Evolutionary conservation across 2,329 filamentous ascomycete species (phyloP).

Genomic region (Aspergillus sp.): DNA sequence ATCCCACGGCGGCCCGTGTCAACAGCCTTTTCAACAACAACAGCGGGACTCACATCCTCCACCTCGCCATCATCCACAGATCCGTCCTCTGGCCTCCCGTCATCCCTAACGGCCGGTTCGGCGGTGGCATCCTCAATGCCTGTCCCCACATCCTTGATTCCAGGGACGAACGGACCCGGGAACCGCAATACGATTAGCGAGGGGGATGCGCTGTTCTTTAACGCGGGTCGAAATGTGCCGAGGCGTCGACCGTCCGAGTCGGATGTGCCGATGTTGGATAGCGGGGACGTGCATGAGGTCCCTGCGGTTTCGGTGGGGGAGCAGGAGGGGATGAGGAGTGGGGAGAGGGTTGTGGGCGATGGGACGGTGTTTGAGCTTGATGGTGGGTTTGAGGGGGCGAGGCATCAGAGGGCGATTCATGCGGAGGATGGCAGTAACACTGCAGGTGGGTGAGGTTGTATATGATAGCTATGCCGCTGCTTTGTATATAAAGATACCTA

Average conservation of each 20-base stretch:
- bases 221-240: neutral
- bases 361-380: slow-evolving; percentile 21
- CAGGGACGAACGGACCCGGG: neutral
- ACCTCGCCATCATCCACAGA: neutral
- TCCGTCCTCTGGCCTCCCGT: slow-evolving; percentile 5
- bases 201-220: slow-evolving; percentile 13
- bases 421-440: neutral
- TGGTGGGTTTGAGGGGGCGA: slow-evolving; percentile 16
- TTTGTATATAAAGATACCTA: too few species aligned
- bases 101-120: slow-evolving; percentile 11
- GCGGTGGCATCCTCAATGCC: slow-evolving; percentile 1
- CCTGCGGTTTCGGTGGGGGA: slow-evolving; percentile 11
- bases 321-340: neutral
- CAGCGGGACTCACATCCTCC: neutral
- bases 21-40: neutral
- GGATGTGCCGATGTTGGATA: slow-evolving; percentile 25
- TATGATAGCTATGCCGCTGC: neutral
- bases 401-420: slow-evolving; percentile 21
- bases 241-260: slow-evolving; percentile 12
- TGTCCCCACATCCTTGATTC: neutral
- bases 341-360: neutral
- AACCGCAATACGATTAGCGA: neutral
- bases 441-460: neutral
- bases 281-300: slow-evolving; percentile 23
- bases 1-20: slow-evolving; percentile 1